Base-by-base conservation (phyloP, 1,284 basidiomycete genomes). In the Phellinidium pouzarii region DNA sequence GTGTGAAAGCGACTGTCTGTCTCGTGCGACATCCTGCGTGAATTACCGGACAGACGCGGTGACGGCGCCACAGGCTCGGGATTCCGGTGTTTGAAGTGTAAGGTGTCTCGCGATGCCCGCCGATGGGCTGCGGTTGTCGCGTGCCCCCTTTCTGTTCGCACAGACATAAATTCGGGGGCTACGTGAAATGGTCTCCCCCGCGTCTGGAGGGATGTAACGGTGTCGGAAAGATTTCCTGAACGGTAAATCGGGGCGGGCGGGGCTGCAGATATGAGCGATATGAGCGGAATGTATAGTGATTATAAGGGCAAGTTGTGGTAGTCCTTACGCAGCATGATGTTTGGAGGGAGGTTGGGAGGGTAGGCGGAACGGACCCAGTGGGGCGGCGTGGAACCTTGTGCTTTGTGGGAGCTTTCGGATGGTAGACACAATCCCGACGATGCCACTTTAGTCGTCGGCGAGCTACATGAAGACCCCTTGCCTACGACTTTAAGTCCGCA, bases 301-400 rank as follows among this genome's bases (percentile, higher is more conserved):
- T 19, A 22, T 5, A 11, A 22, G 19, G 26, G 5, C 11, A 20
- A 23, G 8, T 3, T 9, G 27, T 14, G 26, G 20, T 4, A 48
- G 36, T 52, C 17, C 54, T 55, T 48, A 55, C 54, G 54, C 23
- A 52, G 38, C 54, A 55, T 55, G 2, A 48, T 44, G 22, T 55
- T 51, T 22, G 49, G 49, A 20, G 54, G 54, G 19, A 51, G 29
- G 29, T 9, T 17, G 22, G 44, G 36, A 1, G 42, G 36, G 19
- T 14, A 19, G 25, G 17, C 14, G 11, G 31, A 12, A 12, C 36
- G 42, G 3, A 6, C 8, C 20, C 27, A 12, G 9, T 8, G 31
- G 6, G 9, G 7, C 17, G 44, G n/a, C 3, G 26, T 11, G 6
- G 26, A 34, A 4, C n/a, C 12, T 27, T 23, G 3, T 8, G 48